These are phyloP conservation scores for Yamadazyma sp. DNA, from an alignment of 1,139 yeast species.

Conservation along the genomic window DNA sequence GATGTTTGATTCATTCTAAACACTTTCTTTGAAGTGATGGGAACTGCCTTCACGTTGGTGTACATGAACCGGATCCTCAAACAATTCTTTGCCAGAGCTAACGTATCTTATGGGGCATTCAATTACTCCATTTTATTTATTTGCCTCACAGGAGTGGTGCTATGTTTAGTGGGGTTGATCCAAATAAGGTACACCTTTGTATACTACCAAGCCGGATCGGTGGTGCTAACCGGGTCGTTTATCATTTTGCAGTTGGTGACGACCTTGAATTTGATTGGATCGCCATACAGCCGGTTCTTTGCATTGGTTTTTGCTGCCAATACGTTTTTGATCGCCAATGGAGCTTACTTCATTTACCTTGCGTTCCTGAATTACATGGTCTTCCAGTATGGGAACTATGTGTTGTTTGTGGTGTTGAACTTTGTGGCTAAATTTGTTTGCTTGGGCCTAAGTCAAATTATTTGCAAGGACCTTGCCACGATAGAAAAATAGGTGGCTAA, in stretches of 20 bases:
- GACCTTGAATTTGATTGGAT: slow-evolving; percentile 2
- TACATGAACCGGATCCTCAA: slow-evolving; percentile 11
- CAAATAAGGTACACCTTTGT: slow-evolving; percentile 11
- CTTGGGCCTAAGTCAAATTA: slow-evolving; percentile 8
- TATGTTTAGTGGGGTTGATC: slow-evolving; percentile 13
- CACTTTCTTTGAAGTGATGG: slow-evolving; percentile 14
- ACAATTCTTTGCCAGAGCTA: slow-evolving; percentile 6
- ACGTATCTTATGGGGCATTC: slow-evolving; percentile 6
- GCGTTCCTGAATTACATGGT: slow-evolving; percentile 9
- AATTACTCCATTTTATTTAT: slow-evolving; percentile 9
- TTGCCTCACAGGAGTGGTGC: slow-evolving; percentile 8
- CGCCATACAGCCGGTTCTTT: slow-evolving; percentile 8
- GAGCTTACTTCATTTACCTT: slow-evolving; percentile 13
- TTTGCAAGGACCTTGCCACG: slow-evolving; percentile 4
- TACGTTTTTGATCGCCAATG: slow-evolving; percentile 10
- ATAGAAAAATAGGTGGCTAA: too few relatives aligned
- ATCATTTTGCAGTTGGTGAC: slow-evolving; percentile 8
- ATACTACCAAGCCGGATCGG: slow-evolving; percentile 14
- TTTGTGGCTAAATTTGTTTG: slow-evolving; percentile 12
- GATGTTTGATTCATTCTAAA: slow-evolving; percentile 15
- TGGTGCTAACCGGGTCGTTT: slow-evolving; percentile 9
- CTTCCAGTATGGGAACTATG: slow-evolving; percentile 11
- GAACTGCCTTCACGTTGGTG: slow-evolving; percentile 11
- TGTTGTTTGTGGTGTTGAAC: slow-evolving; percentile 12
- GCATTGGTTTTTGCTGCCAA: slow-evolving; percentile 5